A percentile compares a stretch with the other conserved stretches of the same genome.
These are phyloP conservation scores for Nakazawaea wyomingensis DNA, from an alignment of 805 yeast species.

Conservation along the genomic window DNA sequence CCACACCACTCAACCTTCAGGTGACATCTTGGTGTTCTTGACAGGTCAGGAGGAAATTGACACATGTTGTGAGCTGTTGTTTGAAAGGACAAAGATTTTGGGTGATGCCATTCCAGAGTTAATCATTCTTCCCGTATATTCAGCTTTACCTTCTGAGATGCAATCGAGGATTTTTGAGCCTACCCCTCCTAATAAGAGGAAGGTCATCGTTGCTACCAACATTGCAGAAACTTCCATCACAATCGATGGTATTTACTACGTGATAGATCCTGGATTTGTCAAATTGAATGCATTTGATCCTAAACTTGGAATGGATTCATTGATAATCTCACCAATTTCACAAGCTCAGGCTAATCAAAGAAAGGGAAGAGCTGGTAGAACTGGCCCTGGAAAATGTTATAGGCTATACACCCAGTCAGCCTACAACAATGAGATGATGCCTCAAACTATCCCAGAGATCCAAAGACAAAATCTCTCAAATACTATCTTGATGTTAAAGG, in stretches of 20 bases:
- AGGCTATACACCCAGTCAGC: slow-evolving; percentile 86
- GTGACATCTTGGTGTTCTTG: slow-evolving; percentile 77
- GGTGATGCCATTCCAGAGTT: slow-evolving; percentile 63
- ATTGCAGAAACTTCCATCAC: slow-evolving; percentile 97
- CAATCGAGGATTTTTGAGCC: slow-evolving; percentile 88
- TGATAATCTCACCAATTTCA: slow-evolving; percentile 80
- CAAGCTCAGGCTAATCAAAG: slow-evolving; percentile 95
- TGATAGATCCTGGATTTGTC: slow-evolving; percentile 92
- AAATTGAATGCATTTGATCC: slow-evolving; percentile 88
- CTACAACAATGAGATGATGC: slow-evolving; percentile 68
- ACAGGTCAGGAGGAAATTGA: slow-evolving; percentile 97
- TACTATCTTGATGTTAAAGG: slow-evolving; percentile 80
- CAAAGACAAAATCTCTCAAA: slow-evolving; percentile 82
- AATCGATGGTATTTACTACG: slow-evolving; percentile 87
- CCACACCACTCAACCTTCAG: slow-evolving; percentile 71
- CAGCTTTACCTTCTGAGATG: slow-evolving; percentile 86
- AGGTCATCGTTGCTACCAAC: slow-evolving; percentile 90
- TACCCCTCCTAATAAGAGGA: slow-evolving; percentile 76
- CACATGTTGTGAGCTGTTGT: slow-evolving; percentile 71
- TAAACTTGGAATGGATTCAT: slow-evolving; percentile 84
- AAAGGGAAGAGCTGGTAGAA: slow-evolving; percentile 96
- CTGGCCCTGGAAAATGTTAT: slow-evolving; percentile 93
- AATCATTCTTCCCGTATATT: slow-evolving; percentile 80
- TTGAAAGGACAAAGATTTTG: slow-evolving; percentile 56
- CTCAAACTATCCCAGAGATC: slow-evolving; percentile 84